Percentiles rank a stretch among this genome's conserved stretches.
These are phyloP conservation scores for Saturnispora saitoi DNA, from an alignment of 805 yeast genomes.

Conservation along the genomic window DNA sequence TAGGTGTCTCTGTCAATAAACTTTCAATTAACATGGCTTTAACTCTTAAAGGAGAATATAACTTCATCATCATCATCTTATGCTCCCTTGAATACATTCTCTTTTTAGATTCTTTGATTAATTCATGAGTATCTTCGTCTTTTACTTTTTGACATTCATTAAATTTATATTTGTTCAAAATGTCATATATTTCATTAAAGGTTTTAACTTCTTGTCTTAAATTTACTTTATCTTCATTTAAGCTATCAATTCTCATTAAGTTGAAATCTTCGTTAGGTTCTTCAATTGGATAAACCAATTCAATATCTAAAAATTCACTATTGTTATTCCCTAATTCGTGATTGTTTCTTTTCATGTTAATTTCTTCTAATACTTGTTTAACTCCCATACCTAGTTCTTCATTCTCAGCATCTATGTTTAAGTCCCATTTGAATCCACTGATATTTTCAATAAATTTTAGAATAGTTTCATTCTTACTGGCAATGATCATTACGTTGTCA, in stretches of 20 bases:
- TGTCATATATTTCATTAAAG: slow-evolving; percentile 12
- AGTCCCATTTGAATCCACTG: slow-evolving; percentile 11
- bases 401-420: background rate
- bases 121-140: background rate
- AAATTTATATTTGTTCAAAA: slow-evolving; percentile 7
- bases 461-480: background rate
- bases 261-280: background rate
- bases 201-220: slow-evolving; percentile 8
- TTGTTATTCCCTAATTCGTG: background rate
- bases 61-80: slow-evolving; percentile 11
- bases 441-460: slow-evolving; percentile 8
- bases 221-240: background rate
- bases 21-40: slow-evolving; percentile 17
- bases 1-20: slow-evolving; percentile 14
- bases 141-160: slow-evolving; percentile 4
- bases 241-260: background rate
- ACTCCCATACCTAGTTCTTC: slow-evolving; percentile 8
- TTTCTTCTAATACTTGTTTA: slow-evolving; percentile 6
- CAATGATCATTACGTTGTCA: background rate
- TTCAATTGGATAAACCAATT: background rate
- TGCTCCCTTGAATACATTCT: slow-evolving; percentile 8
- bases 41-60: slow-evolving; percentile 14
- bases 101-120: background rate
- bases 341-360: background rate
- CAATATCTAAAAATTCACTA: background rate